phyloP scores from a whole-genome alignment of 2,329 filamentous ascomycete species.

The Xylariaceae sp. region DNA sequence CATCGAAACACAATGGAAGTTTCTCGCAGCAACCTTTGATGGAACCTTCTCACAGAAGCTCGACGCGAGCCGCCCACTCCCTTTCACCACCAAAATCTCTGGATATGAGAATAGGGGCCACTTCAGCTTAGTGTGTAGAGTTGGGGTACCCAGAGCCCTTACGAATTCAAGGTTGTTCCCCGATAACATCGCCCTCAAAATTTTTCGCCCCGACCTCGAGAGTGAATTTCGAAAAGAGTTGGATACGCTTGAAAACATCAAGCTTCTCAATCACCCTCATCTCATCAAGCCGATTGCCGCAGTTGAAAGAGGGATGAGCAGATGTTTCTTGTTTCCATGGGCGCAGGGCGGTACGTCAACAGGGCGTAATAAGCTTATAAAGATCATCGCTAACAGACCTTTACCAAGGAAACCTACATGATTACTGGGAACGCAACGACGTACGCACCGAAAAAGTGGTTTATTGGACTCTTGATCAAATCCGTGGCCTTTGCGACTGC shows the following conservation, averaged over 20 bases:
- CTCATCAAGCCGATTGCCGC: constrained; percentile 9
- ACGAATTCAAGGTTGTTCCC: not conserved
- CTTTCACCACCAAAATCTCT: not conserved
- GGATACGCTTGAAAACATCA: constrained; percentile 1
- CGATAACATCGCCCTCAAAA: constrained; percentile 3
- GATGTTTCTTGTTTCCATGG: constrained; percentile 13
- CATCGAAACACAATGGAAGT: constrained; percentile 1
- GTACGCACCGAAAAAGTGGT: not conserved
- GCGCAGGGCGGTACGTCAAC: constrained; percentile 10
- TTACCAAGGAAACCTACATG: constrained; percentile 1
- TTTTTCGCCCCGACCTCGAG: not conserved
- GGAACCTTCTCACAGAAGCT: not conserved
- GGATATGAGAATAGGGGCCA: not conserved
- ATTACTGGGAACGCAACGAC: not conserved
- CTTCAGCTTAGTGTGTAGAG: constrained; percentile 5
- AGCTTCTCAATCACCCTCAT: constrained; percentile 2
- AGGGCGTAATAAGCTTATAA: too few species aligned
- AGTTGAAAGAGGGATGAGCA: constrained; percentile 1
- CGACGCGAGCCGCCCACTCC: constrained; percentile 1
- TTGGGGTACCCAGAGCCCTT: constrained; percentile 5
- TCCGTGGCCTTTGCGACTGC: constrained; percentile 7
- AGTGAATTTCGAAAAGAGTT: constrained; percentile 4
- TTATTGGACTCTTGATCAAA: constrained; percentile 6
- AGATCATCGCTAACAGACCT: too few species aligned
- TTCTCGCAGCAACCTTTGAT: constrained; percentile 4